Conservation (phyloP, 2,329 filamentous ascomycete genomes). For the Didymella keratinophila region DNA sequence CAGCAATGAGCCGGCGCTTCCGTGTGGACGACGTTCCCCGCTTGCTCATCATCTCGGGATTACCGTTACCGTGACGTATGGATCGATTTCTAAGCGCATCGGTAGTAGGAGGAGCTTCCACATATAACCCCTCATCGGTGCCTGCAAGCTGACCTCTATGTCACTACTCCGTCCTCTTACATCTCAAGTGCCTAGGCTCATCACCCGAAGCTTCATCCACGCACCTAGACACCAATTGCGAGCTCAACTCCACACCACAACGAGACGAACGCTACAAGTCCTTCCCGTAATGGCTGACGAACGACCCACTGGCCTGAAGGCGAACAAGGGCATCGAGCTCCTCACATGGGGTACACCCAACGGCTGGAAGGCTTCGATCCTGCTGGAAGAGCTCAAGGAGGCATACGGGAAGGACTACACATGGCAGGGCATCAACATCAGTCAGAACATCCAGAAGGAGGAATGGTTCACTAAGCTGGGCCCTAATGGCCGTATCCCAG, state of each 20-base stretch:
- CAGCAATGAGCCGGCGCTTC: not conserved
- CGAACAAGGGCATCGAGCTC: slow-evolving; percentile 70
- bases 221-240: slow-evolving; percentile 21
- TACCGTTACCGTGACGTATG: slow-evolving; percentile 10
- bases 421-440: slow-evolving; percentile 65
- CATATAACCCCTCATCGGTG: slow-evolving; percentile 39
- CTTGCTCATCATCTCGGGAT: slow-evolving; percentile 6
- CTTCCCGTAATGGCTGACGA: slow-evolving; percentile 40
- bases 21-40: not conserved
- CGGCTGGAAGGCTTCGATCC: slow-evolving; percentile 64
- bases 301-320: slow-evolving; percentile 65
- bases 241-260: slow-evolving; percentile 34
- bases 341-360: slow-evolving; percentile 63
- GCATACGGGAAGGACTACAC: slow-evolving; percentile 68
- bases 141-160: slow-evolving; percentile 28
- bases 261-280: slow-evolving; percentile 23
- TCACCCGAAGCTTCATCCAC: slow-evolving; percentile 23
- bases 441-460: slow-evolving; percentile 71
- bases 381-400: slow-evolving; percentile 72
- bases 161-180: slow-evolving; percentile 29
- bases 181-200: slow-evolving; percentile 26
- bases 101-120: slow-evolving; percentile 3
- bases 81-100: slow-evolving; percentile 25
- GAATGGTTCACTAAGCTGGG: slow-evolving; percentile 69
- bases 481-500: slow-evolving; percentile 72